Percentiles rank a stretch among this genome's conserved stretches.
phyloP scores from a whole-genome alignment of 805 yeast species.

The Myxozyma neglecta region DNA sequence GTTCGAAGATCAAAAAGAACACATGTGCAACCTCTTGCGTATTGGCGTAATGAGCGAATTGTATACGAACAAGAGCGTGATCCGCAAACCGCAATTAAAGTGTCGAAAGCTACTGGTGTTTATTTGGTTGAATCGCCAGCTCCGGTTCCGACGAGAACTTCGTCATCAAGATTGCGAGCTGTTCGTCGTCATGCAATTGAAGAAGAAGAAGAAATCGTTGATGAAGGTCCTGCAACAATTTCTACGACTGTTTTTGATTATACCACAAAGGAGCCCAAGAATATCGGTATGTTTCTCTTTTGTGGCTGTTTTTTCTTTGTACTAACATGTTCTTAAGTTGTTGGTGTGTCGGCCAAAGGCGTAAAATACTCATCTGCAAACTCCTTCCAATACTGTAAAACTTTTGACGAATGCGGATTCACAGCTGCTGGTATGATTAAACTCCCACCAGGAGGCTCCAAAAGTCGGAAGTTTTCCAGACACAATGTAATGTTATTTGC shows the following conservation, averaged over 20 bases:
- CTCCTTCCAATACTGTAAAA: slow-evolving; percentile 27
- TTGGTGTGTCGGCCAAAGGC: slow-evolving; percentile 29
- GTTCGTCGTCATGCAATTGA: neutral
- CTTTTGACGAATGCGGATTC: slow-evolving; percentile 37
- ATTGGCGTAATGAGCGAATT: slow-evolving; percentile 79
- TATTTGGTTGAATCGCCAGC: slow-evolving; percentile 34
- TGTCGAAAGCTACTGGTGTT: slow-evolving; percentile 37
- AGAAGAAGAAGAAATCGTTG: slow-evolving; percentile 14
- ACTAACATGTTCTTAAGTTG: slow-evolving; percentile 3
- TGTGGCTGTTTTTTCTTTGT: neutral
- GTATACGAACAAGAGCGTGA: slow-evolving; percentile 49
- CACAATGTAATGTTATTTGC: slow-evolving; percentile 72
- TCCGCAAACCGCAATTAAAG: slow-evolving; percentile 24
- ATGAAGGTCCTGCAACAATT: slow-evolving; percentile 22
- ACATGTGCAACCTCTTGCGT: slow-evolving; percentile 69
- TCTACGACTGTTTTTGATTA: slow-evolving; percentile 18
- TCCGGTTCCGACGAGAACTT: slow-evolving; percentile 41
- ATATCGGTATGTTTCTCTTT: neutral
- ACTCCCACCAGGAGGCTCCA: slow-evolving; percentile 61
- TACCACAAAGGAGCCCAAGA: neutral
- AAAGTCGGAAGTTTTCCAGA: slow-evolving; percentile 60
- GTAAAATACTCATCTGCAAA: slow-evolving; percentile 14
- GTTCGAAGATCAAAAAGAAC: slow-evolving; percentile 63
- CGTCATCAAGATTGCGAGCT: neutral
- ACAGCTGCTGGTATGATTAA: slow-evolving; percentile 74